These are phyloP conservation scores for Colletotrichum shisoi DNA, from an alignment of 2,329 filamentous ascomycete species.

Conservation along the genomic window DNA sequence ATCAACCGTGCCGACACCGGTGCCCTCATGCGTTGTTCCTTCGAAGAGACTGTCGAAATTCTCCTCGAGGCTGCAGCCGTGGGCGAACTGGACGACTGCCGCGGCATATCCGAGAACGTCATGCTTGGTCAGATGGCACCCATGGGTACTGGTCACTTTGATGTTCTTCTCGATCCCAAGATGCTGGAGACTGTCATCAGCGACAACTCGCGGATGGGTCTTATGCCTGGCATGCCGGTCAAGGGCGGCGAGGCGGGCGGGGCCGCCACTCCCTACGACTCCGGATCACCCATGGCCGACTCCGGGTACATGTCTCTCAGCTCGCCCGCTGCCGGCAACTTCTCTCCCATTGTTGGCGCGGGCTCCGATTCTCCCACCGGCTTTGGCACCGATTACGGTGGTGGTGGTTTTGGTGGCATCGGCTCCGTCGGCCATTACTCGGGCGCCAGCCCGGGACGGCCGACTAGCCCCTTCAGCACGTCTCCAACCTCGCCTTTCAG, in stretches of 20 bases:
- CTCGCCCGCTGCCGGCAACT: constrained; percentile 68
- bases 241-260: constrained; percentile 80
- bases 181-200: constrained; percentile 96
- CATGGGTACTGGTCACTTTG: constrained; percentile 95
- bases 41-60: constrained; percentile 99
- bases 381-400: constrained; percentile 69
- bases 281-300: constrained; percentile 79
- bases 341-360: constrained; percentile 79
- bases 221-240: constrained; percentile 79
- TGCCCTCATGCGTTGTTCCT: constrained; percentile 98
- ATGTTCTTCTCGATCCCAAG: constrained; percentile 89
- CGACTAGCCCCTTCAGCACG: constrained; percentile 78
- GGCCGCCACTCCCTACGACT: constrained; percentile 93
- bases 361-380: constrained; percentile 75
- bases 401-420: constrained; percentile 57
- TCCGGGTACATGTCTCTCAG: constrained; percentile 70
- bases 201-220: constrained; percentile 85
- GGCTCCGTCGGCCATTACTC: constrained; percentile 70
- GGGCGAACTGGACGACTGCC: constrained; percentile 96
- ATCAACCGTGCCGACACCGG: constrained; percentile 98
- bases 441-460: constrained; percentile 66
- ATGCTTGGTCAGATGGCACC: constrained; percentile 98
- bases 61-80: constrained; percentile 92
- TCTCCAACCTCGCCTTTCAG: constrained; percentile 72
- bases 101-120: constrained; percentile 97